Percentiles rank a stretch among this genome's conserved stretches.
phyloP scores from a whole-genome alignment of 805 yeast genomes.

The Candida gorgasii region DNA sequence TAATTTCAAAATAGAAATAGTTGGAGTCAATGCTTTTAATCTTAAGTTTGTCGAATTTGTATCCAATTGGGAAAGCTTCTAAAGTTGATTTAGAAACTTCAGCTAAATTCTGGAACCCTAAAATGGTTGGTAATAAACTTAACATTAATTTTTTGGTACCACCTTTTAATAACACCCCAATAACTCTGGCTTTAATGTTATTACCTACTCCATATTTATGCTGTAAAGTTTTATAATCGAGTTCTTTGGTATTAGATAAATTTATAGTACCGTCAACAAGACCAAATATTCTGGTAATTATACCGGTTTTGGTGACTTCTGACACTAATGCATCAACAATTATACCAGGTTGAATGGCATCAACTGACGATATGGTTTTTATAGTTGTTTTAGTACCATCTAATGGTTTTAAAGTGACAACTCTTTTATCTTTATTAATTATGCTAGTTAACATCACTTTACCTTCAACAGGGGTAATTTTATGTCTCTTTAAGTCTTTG shows the following conservation, averaged over 20 bases:
- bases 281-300: slow-evolving; percentile 73
- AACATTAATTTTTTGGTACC: slow-evolving; percentile 62
- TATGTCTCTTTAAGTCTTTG: slow-evolving; percentile 52
- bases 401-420: slow-evolving; percentile 55
- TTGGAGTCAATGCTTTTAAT: slow-evolving; percentile 60
- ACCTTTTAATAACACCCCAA: slow-evolving; percentile 50
- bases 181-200: slow-evolving; percentile 66
- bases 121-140: slow-evolving; percentile 60
- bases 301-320: slow-evolving; percentile 60
- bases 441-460: slow-evolving; percentile 67
- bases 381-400: slow-evolving; percentile 46
- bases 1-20: slow-evolving; percentile 59
- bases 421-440: slow-evolving; percentile 46
- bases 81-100: slow-evolving; percentile 30
- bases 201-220: slow-evolving; percentile 71
- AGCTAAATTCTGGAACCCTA: slow-evolving; percentile 29
- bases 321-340: slow-evolving; percentile 72
- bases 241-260: slow-evolving; percentile 60
- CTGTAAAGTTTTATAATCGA: slow-evolving; percentile 48
- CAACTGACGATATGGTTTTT: slow-evolving; percentile 64
- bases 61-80: slow-evolving; percentile 81
- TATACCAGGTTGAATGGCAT: slow-evolving; percentile 84
- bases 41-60: slow-evolving; percentile 56
- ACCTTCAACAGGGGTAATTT: slow-evolving; percentile 45
- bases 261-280: slow-evolving; percentile 70